A percentile compares a stretch with the other conserved stretches of the same genome.
Conservation (phyloP, 116 monocot species). For the Cymodocea nodosa region DNA sequence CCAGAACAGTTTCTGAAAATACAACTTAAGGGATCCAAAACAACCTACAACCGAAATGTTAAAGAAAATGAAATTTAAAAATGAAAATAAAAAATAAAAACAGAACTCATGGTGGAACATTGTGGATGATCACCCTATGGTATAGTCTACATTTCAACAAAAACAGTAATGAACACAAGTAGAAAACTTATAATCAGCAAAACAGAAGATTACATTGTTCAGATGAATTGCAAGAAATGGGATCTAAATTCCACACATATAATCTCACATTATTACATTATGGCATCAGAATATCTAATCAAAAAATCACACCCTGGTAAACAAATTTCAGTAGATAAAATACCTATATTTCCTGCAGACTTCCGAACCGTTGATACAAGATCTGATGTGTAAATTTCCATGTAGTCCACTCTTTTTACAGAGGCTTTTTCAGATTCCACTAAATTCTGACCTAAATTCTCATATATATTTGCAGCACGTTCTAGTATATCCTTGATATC, state of each 20-base stretch:
- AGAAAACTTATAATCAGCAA: background rate
- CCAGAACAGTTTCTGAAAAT: too few species aligned
- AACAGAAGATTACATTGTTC: too few species aligned
- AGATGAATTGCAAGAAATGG: too few species aligned
- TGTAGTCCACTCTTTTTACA: conserved; percentile 61
- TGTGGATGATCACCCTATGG: background rate
- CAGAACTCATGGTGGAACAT: too few species aligned
- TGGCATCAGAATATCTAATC: background rate
- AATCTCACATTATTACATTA: background rate
- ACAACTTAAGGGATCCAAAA: too few species aligned
- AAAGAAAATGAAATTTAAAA: background rate
- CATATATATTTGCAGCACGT: conserved; percentile 57
- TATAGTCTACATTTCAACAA: background rate
- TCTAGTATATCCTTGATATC: conserved; percentile 91
- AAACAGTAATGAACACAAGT: background rate
- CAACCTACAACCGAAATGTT: too few species aligned
- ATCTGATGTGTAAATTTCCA: conserved; percentile 69
- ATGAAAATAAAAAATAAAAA: background rate
- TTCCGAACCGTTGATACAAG: conserved; percentile 77
- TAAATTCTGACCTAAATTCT: conserved; percentile 28
- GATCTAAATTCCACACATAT: too few species aligned
- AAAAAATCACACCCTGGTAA: conserved; percentile 3
- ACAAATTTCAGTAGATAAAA: background rate
- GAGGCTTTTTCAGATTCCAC: conserved; percentile 19
- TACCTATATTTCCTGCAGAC: conserved; percentile 86